Evolutionary conservation across 768 basidiomycete species (phyloP), one percentile per base, ranked within the genome.

Genomic region (Tulasnella calospora): DNA sequence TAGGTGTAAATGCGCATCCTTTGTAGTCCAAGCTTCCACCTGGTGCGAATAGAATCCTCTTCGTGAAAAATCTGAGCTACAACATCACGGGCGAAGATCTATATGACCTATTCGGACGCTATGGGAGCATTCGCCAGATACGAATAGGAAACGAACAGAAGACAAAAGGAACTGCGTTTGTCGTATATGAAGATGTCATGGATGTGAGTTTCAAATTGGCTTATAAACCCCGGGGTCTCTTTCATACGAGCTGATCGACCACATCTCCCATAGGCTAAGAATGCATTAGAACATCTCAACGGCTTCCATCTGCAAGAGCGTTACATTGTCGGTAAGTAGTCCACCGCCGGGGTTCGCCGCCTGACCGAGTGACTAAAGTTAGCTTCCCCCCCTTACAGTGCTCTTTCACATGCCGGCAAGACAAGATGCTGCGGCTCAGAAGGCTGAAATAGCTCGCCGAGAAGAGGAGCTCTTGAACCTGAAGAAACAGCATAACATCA

Each of bases 301-400:
- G 97, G 97, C 69, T 99, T 99, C 86, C 97, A 99, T 86, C 84
- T 99, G 79, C 95, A 96, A 86, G 97, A 98, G 85, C 92, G 97
- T 35, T 99, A 99, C 85, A 97, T 99, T 75, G 97, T 99, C 78
- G 87, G 87, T 87, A 57, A 80, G 86, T 84, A 27, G 3, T 0
- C 1, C 55, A 33, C n/a, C 23, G 41, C 2, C 69, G 21, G 7
- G 10, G 6, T 40, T 23, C 23, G 17, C 9, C 13, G 38, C 40
- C 17, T 19, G 23, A 6, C 71, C 71, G 71, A 40, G 13, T 71
- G 51, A 38, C 17, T 67, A 35, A 46, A 21, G 27, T 41, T 72
- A 38, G 5, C 12, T 38, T 41, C 36, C 15, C 33, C 30, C 21
- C 12, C 6, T 71, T 2, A 7, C 81, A 87, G 97, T 99, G 12